phyloP scores from a whole-genome alignment of 192 early-diverging fungal genomes.

The Obelidium mucronatum region DNA sequence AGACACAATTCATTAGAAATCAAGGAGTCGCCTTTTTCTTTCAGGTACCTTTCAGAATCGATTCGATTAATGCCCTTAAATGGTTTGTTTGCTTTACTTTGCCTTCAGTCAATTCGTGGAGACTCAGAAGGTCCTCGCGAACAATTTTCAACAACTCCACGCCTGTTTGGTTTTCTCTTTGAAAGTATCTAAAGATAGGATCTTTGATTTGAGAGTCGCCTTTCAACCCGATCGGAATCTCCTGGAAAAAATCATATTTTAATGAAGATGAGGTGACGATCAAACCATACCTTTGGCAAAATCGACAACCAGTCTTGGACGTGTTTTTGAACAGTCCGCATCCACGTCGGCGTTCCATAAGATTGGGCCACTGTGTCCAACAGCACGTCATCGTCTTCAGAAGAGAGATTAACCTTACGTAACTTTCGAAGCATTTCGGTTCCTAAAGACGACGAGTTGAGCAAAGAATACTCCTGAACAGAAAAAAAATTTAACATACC shows the following conservation, averaged over 20 bases:
- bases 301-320: constrained; percentile 65
- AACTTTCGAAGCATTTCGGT: constrained; percentile 81
- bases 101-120: constrained; percentile 76
- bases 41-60: constrained; percentile 67
- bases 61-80: constrained; percentile 71
- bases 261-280: background rate
- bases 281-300: constrained; percentile 58
- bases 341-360: constrained; percentile 66
- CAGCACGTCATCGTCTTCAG: constrained; percentile 79
- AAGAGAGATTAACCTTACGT: constrained; percentile 80
- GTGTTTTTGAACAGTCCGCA: constrained; percentile 66
- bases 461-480: background rate
- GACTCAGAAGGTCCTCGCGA: constrained; percentile 69
- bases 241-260: background rate
- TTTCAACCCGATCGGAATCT: constrained; percentile 34
- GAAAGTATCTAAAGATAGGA: constrained; percentile 85
- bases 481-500: constrained; percentile 55
- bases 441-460: constrained; percentile 58
- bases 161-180: constrained; percentile 77
- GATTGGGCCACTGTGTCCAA: constrained; percentile 38
- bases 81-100: constrained; percentile 89
- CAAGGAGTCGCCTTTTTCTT: no score
- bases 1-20: constrained; percentile 1
- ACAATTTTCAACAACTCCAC: constrained; percentile 65
- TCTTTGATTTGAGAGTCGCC: constrained; percentile 53